Evolutionary conservation across 2,329 filamentous ascomycete genomes (phyloP).

Genomic region (Calonectria ilicicola): DNA sequence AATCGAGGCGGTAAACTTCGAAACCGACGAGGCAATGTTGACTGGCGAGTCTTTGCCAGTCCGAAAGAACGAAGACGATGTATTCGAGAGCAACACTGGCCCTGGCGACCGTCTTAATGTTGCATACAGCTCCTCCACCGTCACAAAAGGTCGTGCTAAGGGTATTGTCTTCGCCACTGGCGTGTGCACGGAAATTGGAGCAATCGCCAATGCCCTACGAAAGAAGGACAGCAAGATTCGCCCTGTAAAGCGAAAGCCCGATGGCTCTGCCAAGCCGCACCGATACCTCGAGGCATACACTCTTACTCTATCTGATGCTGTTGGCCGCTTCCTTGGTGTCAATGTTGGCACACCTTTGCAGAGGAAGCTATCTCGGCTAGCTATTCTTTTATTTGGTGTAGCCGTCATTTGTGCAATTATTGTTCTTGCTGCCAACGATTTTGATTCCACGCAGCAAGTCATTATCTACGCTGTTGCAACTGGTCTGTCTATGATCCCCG

Average conservation of each 20-base stretch:
- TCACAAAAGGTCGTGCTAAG: conserved; percentile 71
- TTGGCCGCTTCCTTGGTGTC: conserved; percentile 75
- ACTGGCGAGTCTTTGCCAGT: conserved; percentile 74
- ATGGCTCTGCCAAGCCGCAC: conserved; percentile 49
- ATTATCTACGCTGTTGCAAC: conserved; percentile 66
- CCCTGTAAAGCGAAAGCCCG: conserved; percentile 57
- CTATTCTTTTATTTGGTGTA: conserved; percentile 73
- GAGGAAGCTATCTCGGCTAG: conserved; percentile 75
- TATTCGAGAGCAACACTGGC: conserved; percentile 56
- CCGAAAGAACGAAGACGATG: conserved; percentile 61
- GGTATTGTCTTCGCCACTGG: conserved; percentile 73
- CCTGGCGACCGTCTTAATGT: conserved; percentile 71
- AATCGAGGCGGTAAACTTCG: conserved; percentile 72
- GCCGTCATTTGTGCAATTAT: conserved; percentile 78
- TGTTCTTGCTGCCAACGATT: conserved; percentile 74
- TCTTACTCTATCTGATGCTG: conserved; percentile 62
- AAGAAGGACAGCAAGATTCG: conserved; percentile 50
- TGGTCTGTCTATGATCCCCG: conserved; percentile 64
- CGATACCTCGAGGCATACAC: conserved; percentile 52
- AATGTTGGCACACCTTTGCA: conserved; percentile 80
- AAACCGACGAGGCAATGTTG: conserved; percentile 74
- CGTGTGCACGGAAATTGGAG: conserved; percentile 72
- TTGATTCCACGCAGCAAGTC: conserved; percentile 66
- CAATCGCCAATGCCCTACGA: conserved; percentile 65
- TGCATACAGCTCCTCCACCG: conserved; percentile 72